phyloP scores from a whole-genome alignment of 495 filamentous ascomycete genomes.

The Penicillium paradoxum region DNA sequence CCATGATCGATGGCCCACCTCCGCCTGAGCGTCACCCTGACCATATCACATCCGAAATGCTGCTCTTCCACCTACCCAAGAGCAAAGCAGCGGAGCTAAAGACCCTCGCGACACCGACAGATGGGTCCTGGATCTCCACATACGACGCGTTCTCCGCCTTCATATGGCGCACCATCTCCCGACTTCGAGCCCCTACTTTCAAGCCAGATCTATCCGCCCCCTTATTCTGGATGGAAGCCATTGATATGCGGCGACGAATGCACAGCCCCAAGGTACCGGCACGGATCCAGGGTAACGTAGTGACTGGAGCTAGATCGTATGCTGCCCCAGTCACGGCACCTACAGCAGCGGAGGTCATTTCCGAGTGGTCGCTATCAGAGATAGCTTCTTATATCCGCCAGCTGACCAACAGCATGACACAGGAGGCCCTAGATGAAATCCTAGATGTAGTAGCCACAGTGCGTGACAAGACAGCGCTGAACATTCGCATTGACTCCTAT shows the following conservation, averaged over 20 bases:
- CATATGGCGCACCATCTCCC: conserved; percentile 31
- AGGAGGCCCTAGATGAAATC: conserved; percentile 21
- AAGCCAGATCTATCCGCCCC: conserved; percentile 20
- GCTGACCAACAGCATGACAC: conserved; percentile 32
- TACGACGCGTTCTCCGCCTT: conserved; percentile 41
- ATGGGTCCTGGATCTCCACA: conserved; percentile 36
- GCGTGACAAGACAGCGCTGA: conserved; percentile 33
- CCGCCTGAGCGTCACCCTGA: conserved; percentile 25
- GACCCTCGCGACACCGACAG: conserved; percentile 25
- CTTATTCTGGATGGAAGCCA: conserved; percentile 29
- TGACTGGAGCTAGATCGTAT: conserved; percentile 24
- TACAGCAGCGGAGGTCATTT: conserved; percentile 29
- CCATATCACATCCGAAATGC: conserved; percentile 19
- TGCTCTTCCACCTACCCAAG: conserved; percentile 39
- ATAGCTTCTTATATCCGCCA: conserved; percentile 36
- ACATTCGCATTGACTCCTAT: conserved; percentile 4
- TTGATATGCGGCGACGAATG: conserved; percentile 38
- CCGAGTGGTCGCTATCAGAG: conserved; percentile 28
- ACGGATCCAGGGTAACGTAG: conserved; percentile 34
- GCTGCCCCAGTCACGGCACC: conserved; percentile 3
- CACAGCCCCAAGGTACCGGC: conserved; percentile 23
- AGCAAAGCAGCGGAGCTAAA: conserved; percentile 40
- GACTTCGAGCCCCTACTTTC: conserved; percentile 30
- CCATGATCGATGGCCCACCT: conserved; percentile 27
- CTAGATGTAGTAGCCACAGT: conserved; percentile 30